Percentiles rank a stretch among this genome's conserved stretches.
These are phyloP conservation scores for Globisporangium lucens DNA, from an alignment of 352 stramenopile species.

Conservation along the genomic window DNA sequence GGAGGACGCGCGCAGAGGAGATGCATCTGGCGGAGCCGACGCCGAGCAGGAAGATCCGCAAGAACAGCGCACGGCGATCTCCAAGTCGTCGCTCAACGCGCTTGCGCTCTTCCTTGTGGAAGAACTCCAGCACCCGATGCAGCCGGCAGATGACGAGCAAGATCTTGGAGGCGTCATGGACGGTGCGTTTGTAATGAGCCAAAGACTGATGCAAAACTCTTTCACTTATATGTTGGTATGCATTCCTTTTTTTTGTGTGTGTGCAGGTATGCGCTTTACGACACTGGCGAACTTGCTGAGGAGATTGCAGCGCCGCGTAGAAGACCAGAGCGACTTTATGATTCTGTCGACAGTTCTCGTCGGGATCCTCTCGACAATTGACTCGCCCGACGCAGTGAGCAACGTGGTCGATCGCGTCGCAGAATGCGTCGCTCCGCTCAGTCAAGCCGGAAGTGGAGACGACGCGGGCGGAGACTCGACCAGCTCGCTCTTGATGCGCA, in stretches of 20 bases:
- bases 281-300: constrained; percentile 40
- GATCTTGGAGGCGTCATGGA: background rate
- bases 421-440: constrained; percentile 52
- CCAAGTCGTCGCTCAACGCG: constrained; percentile 32
- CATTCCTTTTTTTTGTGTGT: background rate
- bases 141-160: background rate
- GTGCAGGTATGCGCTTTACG: constrained; percentile 17
- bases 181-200: background rate
- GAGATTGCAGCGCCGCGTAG: constrained; percentile 40
- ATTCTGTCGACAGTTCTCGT: constrained; percentile 48
- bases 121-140: constrained; percentile 51
- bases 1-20: constrained; percentile 23
- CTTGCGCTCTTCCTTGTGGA: constrained; percentile 49
- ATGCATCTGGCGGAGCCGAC: background rate
- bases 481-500: constrained; percentile 43
- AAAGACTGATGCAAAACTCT: background rate
- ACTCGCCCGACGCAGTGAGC: constrained; percentile 60
- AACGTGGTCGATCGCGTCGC: constrained; percentile 65
- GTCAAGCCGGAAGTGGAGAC: constrained; percentile 1
- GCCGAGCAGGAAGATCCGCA: background rate
- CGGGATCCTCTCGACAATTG: constrained; percentile 44
- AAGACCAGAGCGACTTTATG: constrained; percentile 33
- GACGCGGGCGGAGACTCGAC: constrained; percentile 35
- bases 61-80: constrained; percentile 19
- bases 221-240: background rate